phyloP scores from a whole-genome alignment of 1,139 yeast genomes.

The Pichia sp. region DNA sequence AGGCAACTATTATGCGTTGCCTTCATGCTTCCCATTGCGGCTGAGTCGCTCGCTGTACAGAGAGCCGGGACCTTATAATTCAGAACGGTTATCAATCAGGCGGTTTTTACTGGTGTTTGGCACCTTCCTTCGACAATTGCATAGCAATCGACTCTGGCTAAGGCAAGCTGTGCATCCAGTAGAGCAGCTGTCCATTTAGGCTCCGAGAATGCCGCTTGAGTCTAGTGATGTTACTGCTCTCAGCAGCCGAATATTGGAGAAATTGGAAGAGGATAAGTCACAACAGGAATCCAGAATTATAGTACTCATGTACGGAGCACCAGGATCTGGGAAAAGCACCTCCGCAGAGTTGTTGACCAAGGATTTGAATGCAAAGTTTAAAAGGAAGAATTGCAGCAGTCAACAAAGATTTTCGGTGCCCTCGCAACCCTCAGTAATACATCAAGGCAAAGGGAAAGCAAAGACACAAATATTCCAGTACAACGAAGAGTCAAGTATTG shows the following conservation, averaged over 20 bases:
- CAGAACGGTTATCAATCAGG: neutral
- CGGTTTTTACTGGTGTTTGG: neutral
- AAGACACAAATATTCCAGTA: conserved; percentile 14
- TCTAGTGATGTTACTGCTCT: neutral
- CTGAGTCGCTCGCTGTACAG: conserved; percentile 1
- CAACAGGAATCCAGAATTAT: conserved; percentile 30
- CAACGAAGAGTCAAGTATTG: neutral
- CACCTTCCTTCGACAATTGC: neutral
- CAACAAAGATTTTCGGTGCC: no score
- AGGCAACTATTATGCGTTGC: neutral
- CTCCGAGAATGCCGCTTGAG: neutral
- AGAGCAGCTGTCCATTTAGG: neutral
- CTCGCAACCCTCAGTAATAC: neutral
- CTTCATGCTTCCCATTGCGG: neutral
- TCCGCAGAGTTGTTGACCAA: conserved; percentile 44
- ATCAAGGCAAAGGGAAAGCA: conserved; percentile 5
- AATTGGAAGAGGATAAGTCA: neutral
- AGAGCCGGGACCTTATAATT: neutral
- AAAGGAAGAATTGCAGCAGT: neutral
- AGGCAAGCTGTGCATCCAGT: neutral
- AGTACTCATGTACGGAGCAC: conserved; percentile 65
- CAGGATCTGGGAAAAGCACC: conserved; percentile 83
- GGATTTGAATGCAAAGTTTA: conserved; percentile 33
- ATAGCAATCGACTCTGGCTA: neutral
- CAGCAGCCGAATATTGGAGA: neutral